Base-by-base conservation (phyloP, 108 stramenopile species). In the Mayamaea pseudoterrestris region DNA sequence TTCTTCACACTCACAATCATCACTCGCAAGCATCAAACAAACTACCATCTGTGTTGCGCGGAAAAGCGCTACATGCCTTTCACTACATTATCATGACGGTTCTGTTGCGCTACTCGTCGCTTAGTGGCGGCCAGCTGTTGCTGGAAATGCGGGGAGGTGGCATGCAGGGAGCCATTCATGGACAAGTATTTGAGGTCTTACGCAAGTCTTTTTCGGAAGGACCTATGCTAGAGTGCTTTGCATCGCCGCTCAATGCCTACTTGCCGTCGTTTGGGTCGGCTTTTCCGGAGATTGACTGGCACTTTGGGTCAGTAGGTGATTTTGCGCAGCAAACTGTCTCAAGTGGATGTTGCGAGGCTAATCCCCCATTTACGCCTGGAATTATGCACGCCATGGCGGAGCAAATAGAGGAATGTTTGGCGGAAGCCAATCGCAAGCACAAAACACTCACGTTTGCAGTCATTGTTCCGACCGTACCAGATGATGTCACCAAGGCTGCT, bases 111-210 rank as follows among this genome's bases (percentile, higher is more conserved):
- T 85, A 85, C 43, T 77, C 78, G 5, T 60, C 83, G 13, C 45
- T 85, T 14, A 67, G 78, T 0, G 83, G 83, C 30, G 83, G 74
- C 0, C 76, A 80, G 28, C 71, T 71, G 9, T 41, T 80, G 7
- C 55, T 70, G 8, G 78, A 74, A 45, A 49, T 69, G 29, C 27
- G 83, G 29, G 83, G 83, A 31, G 83, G 83, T 3, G 83, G 83
- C 11, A 85, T 85, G 83, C 83, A 85, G 47, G 83, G 83, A 26
- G 75, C 83, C 1, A 65, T 85, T 40, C 73, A 85, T 47, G 51
- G 55, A 2, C 17, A 57, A 2, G 79, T 72, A n/a, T 85, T 85
- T 58, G 63, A 69, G 1, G 65, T 56, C 17, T 44, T 83, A 5
- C 41, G 53, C 24, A 45, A 57, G 9, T 53, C 40, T 36, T 74